Base-by-base conservation (phyloP, 169 alveolate genomes). In the Cyclospora cayetanensis region DNA sequence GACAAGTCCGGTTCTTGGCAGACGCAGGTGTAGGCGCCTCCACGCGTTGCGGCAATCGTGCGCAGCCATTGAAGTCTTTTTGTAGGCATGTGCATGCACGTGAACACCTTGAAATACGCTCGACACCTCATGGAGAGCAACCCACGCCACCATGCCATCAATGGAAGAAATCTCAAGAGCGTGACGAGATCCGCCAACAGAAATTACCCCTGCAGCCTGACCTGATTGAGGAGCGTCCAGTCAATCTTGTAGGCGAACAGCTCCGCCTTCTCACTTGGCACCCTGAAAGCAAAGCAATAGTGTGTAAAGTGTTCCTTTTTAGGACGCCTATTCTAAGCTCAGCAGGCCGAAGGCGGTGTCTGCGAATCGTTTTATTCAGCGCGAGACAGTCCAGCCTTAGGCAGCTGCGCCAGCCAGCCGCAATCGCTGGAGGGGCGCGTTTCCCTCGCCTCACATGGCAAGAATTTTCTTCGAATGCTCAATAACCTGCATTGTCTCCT, bases 211-310 rank as follows among this genome's bases (percentile, higher is more conserved):
- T n/a, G n/a, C n/a, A n/a, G n/a, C 31, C 80, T 1, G 12, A 84
- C 91, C 68, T 42, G n/a, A 11, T 27, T 29, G 41, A 88, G 63
- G 20, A 90, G 89, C 22, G 85, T 80, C 98, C 98, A 96, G 72
- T 96, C 94, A 39, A 96, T 42, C 34, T 86, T 89, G 74, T 27
- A 95, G 63, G 90, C 95, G 76, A 96, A 94, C 46, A 96, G 83
- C 12, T 95, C 96, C 25, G 86, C 93, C 91, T 92, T 94, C 50
- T 60, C 90, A 9, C 94, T 85, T 29, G 95, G 95, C 39, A 94
- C 94, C 29, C 90, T 91, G 80, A 60, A 7, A 46, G 60, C 60
- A 7, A 60, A 12, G n/a, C 27, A 60, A 60, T n/a, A n/a, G n/a
- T n/a, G n/a, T n/a, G n/a, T n/a, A n/a, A n/a, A n/a, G n/a, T n/a